Base-by-base conservation (phyloP, 345 rosid species). In the Dipteronia sinensis region DNA sequence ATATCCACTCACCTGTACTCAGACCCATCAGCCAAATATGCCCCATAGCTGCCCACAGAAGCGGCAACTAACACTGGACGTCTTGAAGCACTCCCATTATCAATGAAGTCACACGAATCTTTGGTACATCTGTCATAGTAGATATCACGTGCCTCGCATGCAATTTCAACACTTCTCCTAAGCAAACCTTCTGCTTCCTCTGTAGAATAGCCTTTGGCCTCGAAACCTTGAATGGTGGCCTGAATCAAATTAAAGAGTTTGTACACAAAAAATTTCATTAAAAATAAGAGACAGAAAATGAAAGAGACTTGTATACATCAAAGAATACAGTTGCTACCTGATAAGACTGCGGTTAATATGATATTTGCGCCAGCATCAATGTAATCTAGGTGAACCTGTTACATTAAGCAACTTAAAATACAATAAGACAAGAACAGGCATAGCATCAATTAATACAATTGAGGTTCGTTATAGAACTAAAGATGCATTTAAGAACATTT, bases 31-130 rank as follows among this genome's bases (percentile, higher is more conserved):
- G 98, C 94, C 80, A 95, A 87, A 87, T 89, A 92, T 82, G 98
- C 98, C 13, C 98, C 98, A 76, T 95, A 95, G 86, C 97, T 95
- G 74, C 98, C 98, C 13, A 95, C 87, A n/a, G 98, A 95, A 71
- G 95, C 97, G 58, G 98, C 98, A 8, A 95, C 88, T 6, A 95
- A 81, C 83, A 93, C 71, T 0, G 98, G 97, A 49, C 84, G 87
- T 31, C 72, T 78, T 10, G 87, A 58, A 34, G 51, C 19, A 6
- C 69, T 76, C 75, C 75, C 86, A 68, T 46, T 75, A 65, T 84
- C 86, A 0, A 74, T 20, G 47, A 79, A 86, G 82, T 91, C 91
- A 87, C 83, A 82, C 25, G 91, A 90, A 71, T 80, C 88, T 72
- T 91, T 86, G 44, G 78, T 82, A 71, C 89, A 86, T 68, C 85